Base-by-base conservation (phyloP, 2,329 filamentous ascomycete genomes). In the Pseudogymnoascus sp. region DNA sequence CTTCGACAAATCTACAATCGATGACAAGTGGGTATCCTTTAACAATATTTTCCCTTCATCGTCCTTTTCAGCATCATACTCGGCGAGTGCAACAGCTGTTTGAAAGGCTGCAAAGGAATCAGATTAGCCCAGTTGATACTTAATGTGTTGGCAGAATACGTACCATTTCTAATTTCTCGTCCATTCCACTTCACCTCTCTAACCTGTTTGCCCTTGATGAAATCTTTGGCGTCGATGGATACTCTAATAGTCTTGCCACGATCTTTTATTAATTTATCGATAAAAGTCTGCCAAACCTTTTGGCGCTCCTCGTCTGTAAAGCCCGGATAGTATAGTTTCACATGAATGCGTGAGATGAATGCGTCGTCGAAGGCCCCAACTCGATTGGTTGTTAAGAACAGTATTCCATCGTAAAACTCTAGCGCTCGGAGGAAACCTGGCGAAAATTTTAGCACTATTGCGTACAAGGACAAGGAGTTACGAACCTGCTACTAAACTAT, bases 401-500 rank as follows among this genome's bases (percentile, higher is more conserved):
- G 70, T 42, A 79, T 76, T 44, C 77, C 77, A 35, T 72, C 67
- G 61, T 77, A 78, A 64, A 77, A 77, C 46, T 76, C 73, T 11
- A 79, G 67, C 17, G 72, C 69, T 9, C 76, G 71, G 23, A 79
- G 71, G 60, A 75, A 72, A 38, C 73, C 73, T 67, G 33, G 7
- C 2, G 7, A 37, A 37, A 7, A 15, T 15, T 15, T 37, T 37
- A 37, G 4, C 33, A 37, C 33, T 37, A 37, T 15, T 37, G 33
- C 33, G 11, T 37, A 37, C 11, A 37, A 4, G 10, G 4, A 11
- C n/a, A 4, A 2, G 59, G 46, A 33, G 13, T 2, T 13, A 53
- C 37, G 15, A 21, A 70, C 69, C 67, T 1, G 74, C 71, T 1
- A 75, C 72, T 1, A 76, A 65, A 59, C 67, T 72, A 63, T 73